A percentile compares a stretch with the other conserved stretches of the same genome.
These are phyloP conservation scores for Gnaphalium uliginosum DNA, from an alignment of 129 eudicot species.

Conservation along the genomic window DNA sequence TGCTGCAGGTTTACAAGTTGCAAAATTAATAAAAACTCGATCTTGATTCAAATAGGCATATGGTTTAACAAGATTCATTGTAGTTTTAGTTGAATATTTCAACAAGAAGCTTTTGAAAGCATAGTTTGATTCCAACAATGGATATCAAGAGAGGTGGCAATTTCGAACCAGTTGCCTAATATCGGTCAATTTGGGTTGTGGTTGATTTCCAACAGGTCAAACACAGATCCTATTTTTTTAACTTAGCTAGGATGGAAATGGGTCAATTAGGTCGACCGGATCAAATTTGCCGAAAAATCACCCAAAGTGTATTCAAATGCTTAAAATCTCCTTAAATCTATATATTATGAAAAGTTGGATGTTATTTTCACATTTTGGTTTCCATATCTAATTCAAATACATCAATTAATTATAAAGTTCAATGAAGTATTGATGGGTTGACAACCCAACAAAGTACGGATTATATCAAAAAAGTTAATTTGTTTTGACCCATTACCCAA, in stretches of 20 bases:
- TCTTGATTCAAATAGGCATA: background rate
- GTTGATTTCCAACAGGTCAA: background rate
- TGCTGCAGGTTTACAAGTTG: slow-evolving; percentile 40
- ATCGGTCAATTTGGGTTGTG: background rate
- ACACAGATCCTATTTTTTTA: background rate
- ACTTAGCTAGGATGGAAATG: background rate
- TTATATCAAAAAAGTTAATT: background rate
- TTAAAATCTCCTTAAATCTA: background rate
- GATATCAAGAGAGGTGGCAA: background rate
- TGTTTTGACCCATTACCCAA: background rate
- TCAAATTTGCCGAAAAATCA: background rate
- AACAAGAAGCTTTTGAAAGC: background rate
- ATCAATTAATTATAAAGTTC: no score
- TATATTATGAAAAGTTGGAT: no score
- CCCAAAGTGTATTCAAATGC: background rate
- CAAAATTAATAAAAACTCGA: background rate
- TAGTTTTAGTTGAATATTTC: background rate
- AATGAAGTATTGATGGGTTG: background rate
- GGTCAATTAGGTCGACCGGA: background rate
- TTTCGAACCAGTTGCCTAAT: background rate
- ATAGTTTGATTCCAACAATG: background rate
- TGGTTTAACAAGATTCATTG: slow-evolving; percentile 6
- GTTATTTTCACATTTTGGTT: no score
- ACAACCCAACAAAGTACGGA: background rate
- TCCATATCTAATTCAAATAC: no score